phyloP scores from a whole-genome alignment of 345 rosid species.

The Eucalyptus pumila region DNA sequence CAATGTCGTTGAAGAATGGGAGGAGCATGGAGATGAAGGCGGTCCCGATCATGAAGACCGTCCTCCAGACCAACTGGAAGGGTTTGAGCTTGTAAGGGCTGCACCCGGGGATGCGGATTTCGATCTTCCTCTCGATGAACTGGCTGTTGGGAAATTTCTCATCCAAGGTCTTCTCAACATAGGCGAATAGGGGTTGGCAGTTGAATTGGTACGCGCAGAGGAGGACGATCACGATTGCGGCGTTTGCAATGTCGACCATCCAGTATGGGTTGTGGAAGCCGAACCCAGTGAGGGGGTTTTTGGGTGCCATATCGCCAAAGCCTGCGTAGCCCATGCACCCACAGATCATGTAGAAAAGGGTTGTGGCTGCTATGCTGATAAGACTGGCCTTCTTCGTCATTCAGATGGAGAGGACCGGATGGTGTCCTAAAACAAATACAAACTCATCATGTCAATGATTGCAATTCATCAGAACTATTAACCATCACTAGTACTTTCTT shows the following conservation, averaged over 20 bases:
- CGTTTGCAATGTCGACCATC: conserved; percentile 59
- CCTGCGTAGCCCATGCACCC: conserved; percentile 18
- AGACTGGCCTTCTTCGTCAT: not conserved
- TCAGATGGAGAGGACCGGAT: conserved; percentile 33
- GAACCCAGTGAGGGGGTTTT: conserved; percentile 36
- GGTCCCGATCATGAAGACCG: conserved; percentile 35
- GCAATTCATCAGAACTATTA: too few relatives aligned
- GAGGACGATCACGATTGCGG: conserved; percentile 52
- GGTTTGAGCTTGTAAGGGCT: conserved; percentile 25
- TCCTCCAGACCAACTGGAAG: conserved; percentile 45
- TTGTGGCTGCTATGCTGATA: not conserved
- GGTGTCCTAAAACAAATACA: conserved; percentile 16
- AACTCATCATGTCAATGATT: too few relatives aligned
- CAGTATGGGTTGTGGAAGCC: conserved; percentile 28
- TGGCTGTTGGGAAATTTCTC: conserved; percentile 17
- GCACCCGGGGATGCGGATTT: conserved; percentile 21
- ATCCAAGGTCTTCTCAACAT: conserved; percentile 26
- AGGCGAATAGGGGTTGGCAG: conserved; percentile 57
- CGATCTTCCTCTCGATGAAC: not conserved
- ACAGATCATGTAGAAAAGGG: not conserved
- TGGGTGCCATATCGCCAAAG: conserved; percentile 60
- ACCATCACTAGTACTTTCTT: too few relatives aligned
- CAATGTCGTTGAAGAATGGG: conserved; percentile 61
- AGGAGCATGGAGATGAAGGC: conserved; percentile 55
- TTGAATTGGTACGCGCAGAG: conserved; percentile 67